Evolutionary conservation across 2,329 filamentous ascomycete genomes (phyloP), one percentile per base, ranked within the genome.

Genomic region (Tolypocladium guangdongense): DNA sequence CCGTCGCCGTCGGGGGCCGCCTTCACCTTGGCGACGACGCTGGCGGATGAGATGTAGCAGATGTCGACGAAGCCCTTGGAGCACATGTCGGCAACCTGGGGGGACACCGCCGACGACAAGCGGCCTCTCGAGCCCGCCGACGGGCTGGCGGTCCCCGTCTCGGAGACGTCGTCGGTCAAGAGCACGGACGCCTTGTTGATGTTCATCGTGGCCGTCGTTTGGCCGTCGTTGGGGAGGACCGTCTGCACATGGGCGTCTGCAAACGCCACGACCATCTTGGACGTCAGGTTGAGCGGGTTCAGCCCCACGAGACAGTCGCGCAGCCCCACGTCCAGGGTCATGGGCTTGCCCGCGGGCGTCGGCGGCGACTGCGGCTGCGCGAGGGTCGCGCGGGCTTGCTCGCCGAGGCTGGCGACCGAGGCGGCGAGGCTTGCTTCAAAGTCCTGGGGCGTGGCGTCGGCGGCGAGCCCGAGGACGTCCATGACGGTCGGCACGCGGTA

Each of bases 401-500:
- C 84, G 14, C 85, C 85, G 22, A 95, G 71, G 53, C 87, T 90
- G 20, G 85, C 86, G 12, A 96, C 83, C 3, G 90, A 96, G 7
- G 84, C 83, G 14, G 88, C 87, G 56, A 96, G 79, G 50, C 84
- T 83, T 24, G 82, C 76, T 49, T 90, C 87, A 47, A 93, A 78
- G 39, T 91, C 87, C 56, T 91, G 83, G 0, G 81, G 77, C 1
- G 83, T 86, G 5, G 81, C 77, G 58, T 87, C 80, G 18, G 85
- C 81, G 16, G 78, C 76, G 2, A 95, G 75, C 0, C 83, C 86
- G 7, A 95, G 77, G 6, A 95, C 68, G 51, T 90, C 88, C 75
- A 95, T 86, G 0, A 96, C 68, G 0, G 88, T 89, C 0, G 88
- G 81, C 4, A 97, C 87, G 18, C 86, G 86, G 66, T 99, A 99